phyloP scores from a whole-genome alignment of 139 green algal genomes.

The Microglena sp. region DNA sequence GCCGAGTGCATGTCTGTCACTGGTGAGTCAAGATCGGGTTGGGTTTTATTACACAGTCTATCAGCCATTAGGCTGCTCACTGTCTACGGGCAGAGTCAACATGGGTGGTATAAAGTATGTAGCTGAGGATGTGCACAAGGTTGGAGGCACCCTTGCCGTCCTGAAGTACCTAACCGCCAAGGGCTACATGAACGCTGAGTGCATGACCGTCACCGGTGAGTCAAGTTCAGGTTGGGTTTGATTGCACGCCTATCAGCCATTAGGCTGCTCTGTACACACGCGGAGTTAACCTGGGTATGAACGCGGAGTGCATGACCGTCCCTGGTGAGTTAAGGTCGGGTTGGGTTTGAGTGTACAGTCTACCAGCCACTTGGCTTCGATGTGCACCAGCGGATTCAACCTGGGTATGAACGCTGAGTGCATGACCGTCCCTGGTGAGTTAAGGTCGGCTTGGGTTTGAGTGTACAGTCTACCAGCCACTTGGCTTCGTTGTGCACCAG shows the following conservation, averaged over 20 bases:
- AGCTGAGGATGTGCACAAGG: slow-evolving; percentile 2
- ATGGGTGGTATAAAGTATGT: neutral
- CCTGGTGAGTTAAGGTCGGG: slow-evolving; percentile 50
- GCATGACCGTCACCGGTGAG: slow-evolving; percentile 71
- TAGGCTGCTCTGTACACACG: too few relatives aligned
- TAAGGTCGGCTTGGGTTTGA: neutral
- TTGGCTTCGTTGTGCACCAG: too few relatives aligned
- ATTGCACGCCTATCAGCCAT: too few relatives aligned
- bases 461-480: too few relatives aligned
- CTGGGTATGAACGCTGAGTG: slow-evolving; percentile 79
- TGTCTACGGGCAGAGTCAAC: too few relatives aligned
- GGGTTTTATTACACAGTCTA: too few relatives aligned
- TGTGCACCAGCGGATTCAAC: too few relatives aligned
- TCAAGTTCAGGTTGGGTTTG: slow-evolving; percentile 9
- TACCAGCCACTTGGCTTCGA: too few relatives aligned
- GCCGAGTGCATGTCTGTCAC: slow-evolving; percentile 78
- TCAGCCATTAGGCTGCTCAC: too few relatives aligned
- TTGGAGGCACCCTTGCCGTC: slow-evolving; percentile 88
- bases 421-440: slow-evolving; percentile 69
- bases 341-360: too few relatives aligned
- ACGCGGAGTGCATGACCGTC: slow-evolving; percentile 78
- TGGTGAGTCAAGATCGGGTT: slow-evolving; percentile 31
- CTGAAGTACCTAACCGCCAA: slow-evolving; percentile 91
- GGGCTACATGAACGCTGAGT: slow-evolving; percentile 81
- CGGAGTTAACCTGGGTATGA: too few relatives aligned